Evolutionary conservation across 306 rosid genomes (phyloP).

Genomic region (Lotus japonicus): DNA sequence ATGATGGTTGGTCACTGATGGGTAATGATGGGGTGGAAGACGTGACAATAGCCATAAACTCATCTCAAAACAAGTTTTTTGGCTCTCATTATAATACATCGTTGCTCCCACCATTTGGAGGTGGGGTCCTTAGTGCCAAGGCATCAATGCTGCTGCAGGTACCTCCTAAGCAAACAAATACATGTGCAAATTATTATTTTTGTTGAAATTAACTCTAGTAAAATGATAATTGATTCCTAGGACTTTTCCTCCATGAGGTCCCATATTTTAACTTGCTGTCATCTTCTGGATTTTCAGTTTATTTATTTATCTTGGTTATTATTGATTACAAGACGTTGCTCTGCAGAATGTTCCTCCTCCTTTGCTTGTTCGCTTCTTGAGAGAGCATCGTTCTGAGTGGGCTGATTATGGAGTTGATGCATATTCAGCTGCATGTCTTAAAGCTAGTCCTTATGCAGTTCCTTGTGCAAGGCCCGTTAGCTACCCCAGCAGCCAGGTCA

Average conservation of each 20-base stretch:
- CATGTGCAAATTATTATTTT: not conserved
- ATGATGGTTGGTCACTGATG: constrained; percentile 79
- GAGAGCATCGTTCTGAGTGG: constrained; percentile 94
- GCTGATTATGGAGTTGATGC: constrained; percentile 89
- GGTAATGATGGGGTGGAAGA: constrained; percentile 77
- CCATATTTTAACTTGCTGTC: not conserved
- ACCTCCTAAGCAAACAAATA: not conserved
- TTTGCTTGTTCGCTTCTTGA: constrained; percentile 67
- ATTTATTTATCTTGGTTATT: not conserved
- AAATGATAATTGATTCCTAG: not conserved
- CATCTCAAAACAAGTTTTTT: constrained; percentile 50
- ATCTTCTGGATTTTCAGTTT: not conserved
- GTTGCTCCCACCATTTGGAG: constrained; percentile 59
- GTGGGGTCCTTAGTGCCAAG: constrained; percentile 77
- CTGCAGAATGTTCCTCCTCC: constrained; percentile 84
- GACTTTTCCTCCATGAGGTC: not conserved
- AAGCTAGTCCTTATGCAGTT: constrained; percentile 64
- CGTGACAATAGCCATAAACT: constrained; percentile 66
- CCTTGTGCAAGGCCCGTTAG: constrained; percentile 79
- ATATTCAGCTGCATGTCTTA: constrained; percentile 68
- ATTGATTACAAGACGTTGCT: not conserved
- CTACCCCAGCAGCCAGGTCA: constrained; percentile 69
- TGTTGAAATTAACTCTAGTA: not conserved
- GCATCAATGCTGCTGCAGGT: constrained; percentile 94
- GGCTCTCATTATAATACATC: constrained; percentile 56